Percentiles rank a stretch among this genome's conserved stretches.
Evolutionary conservation across 2,329 filamentous ascomycete species (phyloP).

Genomic region (Grosmannia clavigera): DNA sequence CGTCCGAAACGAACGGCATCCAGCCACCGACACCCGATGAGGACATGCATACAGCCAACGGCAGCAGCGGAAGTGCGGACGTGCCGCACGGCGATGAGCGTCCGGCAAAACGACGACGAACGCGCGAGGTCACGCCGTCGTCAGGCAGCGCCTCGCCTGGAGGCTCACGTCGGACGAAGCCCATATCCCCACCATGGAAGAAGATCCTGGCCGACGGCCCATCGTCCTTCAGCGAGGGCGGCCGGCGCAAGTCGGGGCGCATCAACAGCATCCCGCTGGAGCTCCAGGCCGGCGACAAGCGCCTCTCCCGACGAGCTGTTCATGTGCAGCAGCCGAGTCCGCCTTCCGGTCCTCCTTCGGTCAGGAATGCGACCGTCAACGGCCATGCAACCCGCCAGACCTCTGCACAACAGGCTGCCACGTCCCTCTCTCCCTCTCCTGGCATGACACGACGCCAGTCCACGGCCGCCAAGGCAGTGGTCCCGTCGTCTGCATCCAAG

Average conservation of each 20-base stretch:
- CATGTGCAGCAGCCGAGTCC: slow-evolving; percentile 24
- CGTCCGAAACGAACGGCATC: neutral
- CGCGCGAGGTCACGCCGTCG: slow-evolving; percentile 30
- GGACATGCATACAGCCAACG: slow-evolving; percentile 10
- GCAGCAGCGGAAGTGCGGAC: slow-evolving; percentile 13
- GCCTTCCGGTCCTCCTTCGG: slow-evolving; percentile 14
- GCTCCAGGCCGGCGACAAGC: slow-evolving; percentile 35
- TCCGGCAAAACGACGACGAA: slow-evolving; percentile 54
- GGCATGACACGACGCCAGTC: slow-evolving; percentile 6
- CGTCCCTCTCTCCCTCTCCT: neutral
- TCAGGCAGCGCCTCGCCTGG: slow-evolving; percentile 18
- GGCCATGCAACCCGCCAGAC: slow-evolving; percentile 12
- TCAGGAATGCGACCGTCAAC: neutral
- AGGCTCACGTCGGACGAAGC: slow-evolving; percentile 30
- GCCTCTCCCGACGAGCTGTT: slow-evolving; percentile 35
- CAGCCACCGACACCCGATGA: neutral
- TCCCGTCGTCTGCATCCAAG: neutral
- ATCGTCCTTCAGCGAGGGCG: slow-evolving; percentile 68
- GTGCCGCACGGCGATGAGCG: slow-evolving; percentile 24
- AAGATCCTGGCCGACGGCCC: slow-evolving; percentile 73
- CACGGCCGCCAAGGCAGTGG: neutral
- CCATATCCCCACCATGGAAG: slow-evolving; percentile 86
- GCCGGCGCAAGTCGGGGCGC: slow-evolving; percentile 53
- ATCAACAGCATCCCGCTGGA: slow-evolving; percentile 46
- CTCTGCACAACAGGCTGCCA: neutral